Percentiles rank a stretch among this genome's conserved stretches.
Evolutionary conservation across 805 yeast species (phyloP).

Genomic region (Teunomyces lycoperdinae): DNA sequence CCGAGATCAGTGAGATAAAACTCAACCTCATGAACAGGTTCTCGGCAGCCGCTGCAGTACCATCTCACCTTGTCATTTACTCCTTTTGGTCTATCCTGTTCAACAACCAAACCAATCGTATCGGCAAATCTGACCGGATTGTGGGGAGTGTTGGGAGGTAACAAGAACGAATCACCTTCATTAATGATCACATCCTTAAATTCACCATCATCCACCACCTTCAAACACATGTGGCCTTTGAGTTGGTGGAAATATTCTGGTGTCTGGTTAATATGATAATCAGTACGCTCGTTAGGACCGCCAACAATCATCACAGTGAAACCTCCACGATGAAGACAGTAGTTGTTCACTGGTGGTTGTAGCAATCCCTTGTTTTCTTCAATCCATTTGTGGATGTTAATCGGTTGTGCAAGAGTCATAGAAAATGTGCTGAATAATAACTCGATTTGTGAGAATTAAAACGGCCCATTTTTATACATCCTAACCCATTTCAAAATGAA

Average conservation of each 20-base stretch:
- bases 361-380: constrained; percentile 69
- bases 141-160: constrained; percentile 85
- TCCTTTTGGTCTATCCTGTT: constrained; percentile 82
- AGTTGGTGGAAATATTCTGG: constrained; percentile 92
- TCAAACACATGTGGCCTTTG: constrained; percentile 81
- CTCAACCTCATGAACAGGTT: constrained; percentile 61
- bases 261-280: constrained; percentile 89
- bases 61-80: constrained; percentile 74
- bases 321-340: constrained; percentile 86
- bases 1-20: constrained; percentile 83
- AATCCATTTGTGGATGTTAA: constrained; percentile 79
- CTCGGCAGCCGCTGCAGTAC: constrained; percentile 76
- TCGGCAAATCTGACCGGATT: constrained; percentile 83
- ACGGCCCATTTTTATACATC: neutral
- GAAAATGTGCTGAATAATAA: neutral
- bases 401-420: constrained; percentile 59
- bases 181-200: constrained; percentile 72
- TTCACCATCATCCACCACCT: constrained; percentile 68
- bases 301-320: constrained; percentile 95
- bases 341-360: constrained; percentile 91
- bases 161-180: constrained; percentile 86
- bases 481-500: neutral
- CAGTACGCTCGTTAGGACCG: constrained; percentile 92
- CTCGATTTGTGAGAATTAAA: neutral
- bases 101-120: constrained; percentile 88